phyloP scores from a whole-genome alignment of 2,329 filamentous ascomycete species.

The Paecilomyces niveus region DNA sequence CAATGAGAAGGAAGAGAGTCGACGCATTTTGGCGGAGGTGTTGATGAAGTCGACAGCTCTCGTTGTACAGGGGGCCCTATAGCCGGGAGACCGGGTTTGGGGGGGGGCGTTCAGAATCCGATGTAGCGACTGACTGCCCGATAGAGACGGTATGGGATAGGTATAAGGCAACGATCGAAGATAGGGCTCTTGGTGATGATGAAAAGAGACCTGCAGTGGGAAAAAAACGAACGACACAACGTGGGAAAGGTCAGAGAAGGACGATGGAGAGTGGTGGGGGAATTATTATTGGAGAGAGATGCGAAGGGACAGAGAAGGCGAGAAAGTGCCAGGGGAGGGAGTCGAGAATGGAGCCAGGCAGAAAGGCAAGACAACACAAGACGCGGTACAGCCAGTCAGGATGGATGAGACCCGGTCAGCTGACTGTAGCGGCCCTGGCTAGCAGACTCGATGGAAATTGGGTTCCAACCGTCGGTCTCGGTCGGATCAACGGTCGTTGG shows the following conservation, averaged over 20 bases:
- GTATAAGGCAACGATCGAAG: background rate
- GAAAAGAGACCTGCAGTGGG: background rate
- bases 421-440: background rate
- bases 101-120: background rate
- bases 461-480: background rate
- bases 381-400: too few species aligned
- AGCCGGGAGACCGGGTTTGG: background rate
- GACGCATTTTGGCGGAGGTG: background rate
- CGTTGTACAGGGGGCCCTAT: background rate
- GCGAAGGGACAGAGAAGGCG: background rate
- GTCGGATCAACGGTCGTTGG: background rate
- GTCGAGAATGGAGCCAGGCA: background rate
- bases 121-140: background rate
- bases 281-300: background rate
- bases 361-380: background rate
- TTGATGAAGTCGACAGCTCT: background rate
- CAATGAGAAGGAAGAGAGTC: conserved; percentile 15
- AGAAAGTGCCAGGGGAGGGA: background rate
- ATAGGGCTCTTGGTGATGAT: background rate
- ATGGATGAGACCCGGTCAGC: background rate
- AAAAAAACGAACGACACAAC: background rate
- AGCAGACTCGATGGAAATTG: background rate
- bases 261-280: background rate
- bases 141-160: background rate
- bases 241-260: background rate